Evolutionary conservation across 495 filamentous ascomycete species (phyloP).

Genomic region (Tetracladium setigerum): DNA sequence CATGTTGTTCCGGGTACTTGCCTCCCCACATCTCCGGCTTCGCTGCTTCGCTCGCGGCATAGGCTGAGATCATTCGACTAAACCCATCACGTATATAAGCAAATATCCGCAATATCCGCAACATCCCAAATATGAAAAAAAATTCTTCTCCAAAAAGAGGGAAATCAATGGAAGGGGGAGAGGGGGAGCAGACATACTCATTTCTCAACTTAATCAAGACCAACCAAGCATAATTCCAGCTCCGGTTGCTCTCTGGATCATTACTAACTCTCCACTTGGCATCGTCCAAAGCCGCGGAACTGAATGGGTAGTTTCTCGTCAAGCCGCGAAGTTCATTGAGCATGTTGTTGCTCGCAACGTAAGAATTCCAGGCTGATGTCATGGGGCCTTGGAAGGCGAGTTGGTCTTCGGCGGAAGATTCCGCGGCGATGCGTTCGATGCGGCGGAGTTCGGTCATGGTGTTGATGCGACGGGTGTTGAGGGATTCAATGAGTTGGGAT

Average conservation of each 20-base stretch:
- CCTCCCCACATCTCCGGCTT: conserved; percentile 70
- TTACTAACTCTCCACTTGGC: conserved; percentile 57
- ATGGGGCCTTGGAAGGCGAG: conserved; percentile 50
- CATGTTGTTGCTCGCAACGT: conserved; percentile 66
- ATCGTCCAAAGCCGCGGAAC: conserved; percentile 56
- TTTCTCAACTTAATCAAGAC: conserved; percentile 59
- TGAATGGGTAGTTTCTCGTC: conserved; percentile 66
- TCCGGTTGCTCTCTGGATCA: conserved; percentile 57
- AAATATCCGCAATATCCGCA: conserved; percentile 5
- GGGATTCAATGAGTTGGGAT: conserved; percentile 37
- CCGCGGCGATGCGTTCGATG: conserved; percentile 58
- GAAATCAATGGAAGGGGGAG: neutral
- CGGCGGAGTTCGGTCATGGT: conserved; percentile 68
- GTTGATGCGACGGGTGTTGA: conserved; percentile 60
- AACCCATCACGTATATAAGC: conserved; percentile 1
- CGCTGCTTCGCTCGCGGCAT: conserved; percentile 50
- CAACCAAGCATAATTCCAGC: conserved; percentile 75
- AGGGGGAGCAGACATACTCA: conserved; percentile 41
- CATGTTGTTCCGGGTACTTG: conserved; percentile 42
- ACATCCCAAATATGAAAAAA: no score
- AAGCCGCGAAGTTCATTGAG: conserved; percentile 64
- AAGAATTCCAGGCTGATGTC: conserved; percentile 66
- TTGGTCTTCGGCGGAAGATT: conserved; percentile 47
- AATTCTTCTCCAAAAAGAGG: neutral
- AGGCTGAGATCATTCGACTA: conserved; percentile 51